phyloP scores from a whole-genome alignment of 495 filamentous ascomycete species.

The Xylaria sp. region DNA sequence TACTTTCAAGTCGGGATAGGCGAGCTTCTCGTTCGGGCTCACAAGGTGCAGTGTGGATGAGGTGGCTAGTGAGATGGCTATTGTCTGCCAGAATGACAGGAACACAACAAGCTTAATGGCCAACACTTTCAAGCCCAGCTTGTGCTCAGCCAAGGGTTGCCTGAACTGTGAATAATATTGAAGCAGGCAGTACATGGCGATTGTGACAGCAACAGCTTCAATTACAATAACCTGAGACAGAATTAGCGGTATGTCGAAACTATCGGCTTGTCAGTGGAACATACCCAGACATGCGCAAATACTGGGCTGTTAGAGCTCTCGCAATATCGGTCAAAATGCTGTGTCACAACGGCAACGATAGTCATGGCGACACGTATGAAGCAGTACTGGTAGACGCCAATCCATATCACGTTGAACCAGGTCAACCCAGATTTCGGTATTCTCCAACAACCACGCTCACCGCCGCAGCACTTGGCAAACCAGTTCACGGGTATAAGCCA shows the following conservation, averaged over 20 bases:
- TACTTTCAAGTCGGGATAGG: constrained; percentile 77
- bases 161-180: constrained; percentile 86
- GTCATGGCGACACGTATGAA: constrained; percentile 87
- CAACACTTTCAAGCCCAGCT: constrained; percentile 81
- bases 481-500: constrained; percentile 81
- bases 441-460: constrained; percentile 70
- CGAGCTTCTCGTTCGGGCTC: constrained; percentile 65
- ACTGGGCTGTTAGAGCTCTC: constrained; percentile 76
- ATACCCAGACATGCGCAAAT: constrained; percentile 86
- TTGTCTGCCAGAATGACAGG: constrained; percentile 90
- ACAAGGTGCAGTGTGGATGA: constrained; percentile 64
- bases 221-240: constrained; percentile 65
- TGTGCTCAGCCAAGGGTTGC: constrained; percentile 69
- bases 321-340: constrained; percentile 75
- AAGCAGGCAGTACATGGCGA: constrained; percentile 93
- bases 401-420: constrained; percentile 94
- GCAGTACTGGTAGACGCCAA: constrained; percentile 89
- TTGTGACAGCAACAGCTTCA: constrained; percentile 74
- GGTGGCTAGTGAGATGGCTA: constrained; percentile 72
- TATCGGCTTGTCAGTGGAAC: constrained; percentile 28
- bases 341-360: constrained; percentile 74
- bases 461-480: constrained; percentile 72
- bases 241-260: constrained; percentile 20
- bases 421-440: constrained; percentile 84
- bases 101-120: constrained; percentile 96